phyloP scores from a whole-genome alignment of 2,329 filamentous ascomycete species.

The Ascochyta lentis region DNA sequence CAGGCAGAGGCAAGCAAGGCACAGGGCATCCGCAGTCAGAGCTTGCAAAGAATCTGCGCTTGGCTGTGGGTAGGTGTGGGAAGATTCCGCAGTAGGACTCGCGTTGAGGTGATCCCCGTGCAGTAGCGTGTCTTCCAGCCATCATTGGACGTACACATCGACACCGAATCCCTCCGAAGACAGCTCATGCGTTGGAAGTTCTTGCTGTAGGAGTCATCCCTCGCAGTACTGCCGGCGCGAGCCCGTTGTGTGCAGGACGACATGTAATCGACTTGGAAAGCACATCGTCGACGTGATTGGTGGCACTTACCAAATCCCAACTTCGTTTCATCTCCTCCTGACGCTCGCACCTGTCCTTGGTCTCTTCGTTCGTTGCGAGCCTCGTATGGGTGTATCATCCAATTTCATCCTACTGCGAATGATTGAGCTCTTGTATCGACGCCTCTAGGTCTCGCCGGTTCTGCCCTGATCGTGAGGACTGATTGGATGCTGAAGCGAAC shows the following conservation, averaged over 20 bases:
- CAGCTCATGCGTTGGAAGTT: not conserved
- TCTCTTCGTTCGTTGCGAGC: not conserved
- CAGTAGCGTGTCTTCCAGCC: not conserved
- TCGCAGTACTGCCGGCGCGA: not conserved
- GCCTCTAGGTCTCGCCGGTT: too few relatives aligned
- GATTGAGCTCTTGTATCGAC: too few relatives aligned
- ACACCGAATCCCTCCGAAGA: too few relatives aligned
- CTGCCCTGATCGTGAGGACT: too few relatives aligned
- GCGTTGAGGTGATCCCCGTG: not conserved
- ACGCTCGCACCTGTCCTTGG: too few relatives aligned
- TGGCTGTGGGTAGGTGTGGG: slow-evolving; percentile 3
- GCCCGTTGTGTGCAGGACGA: too few relatives aligned
- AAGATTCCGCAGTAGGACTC: not conserved
- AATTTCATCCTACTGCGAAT: not conserved
- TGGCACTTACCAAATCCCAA: too few relatives aligned
- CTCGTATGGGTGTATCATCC: not conserved
- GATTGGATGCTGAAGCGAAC: too few relatives aligned
- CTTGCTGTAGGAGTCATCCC: not conserved
- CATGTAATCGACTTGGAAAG: too few relatives aligned
- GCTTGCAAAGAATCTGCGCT: slow-evolving; percentile 11
- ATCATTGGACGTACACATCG: not conserved
- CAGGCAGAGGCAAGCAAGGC: slow-evolving; percentile 13
- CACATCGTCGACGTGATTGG: too few relatives aligned
- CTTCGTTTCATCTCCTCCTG: too few relatives aligned
- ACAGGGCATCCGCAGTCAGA: slow-evolving; percentile 1